Evolutionary conservation across 2,329 filamentous ascomycete species (phyloP), one percentile per base, ranked within the genome.

Genomic region (Lojkania enalia): DNA sequence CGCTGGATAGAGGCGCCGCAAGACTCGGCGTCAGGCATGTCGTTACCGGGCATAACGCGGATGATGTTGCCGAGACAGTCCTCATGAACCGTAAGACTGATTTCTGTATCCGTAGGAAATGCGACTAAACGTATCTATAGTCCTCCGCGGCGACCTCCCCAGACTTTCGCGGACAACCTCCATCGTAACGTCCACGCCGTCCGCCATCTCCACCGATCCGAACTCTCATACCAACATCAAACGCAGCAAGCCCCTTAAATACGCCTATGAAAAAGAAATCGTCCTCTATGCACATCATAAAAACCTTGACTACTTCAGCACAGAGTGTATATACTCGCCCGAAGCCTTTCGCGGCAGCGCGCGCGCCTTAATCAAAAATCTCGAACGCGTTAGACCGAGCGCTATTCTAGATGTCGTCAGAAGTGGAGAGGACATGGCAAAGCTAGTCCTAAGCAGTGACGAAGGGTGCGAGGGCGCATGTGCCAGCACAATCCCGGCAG

Each of bases 251-350:
- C 94, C 94, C 12, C 78, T 99, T 35, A 97, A 99, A 70, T 99
- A 97, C 68, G 91, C 92, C 1, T 99, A 97, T 66, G 94, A 99
- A 68, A 99, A 99, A 74, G 94, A 99, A 67, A 99, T 99, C 56
- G 94, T 99, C 14, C 78, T 99, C 4, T 99, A 99, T 66, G 94
- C 94, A 4, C 89, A 97, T 66, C 90, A 99, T 75, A 95, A 94
- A 72, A 91, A 91, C 69, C 78, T 99, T 52, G 91, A 97, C 67
- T 99, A 99, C 72, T 99, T 99, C 72, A 96, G 86, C 62, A 99
- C 94, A 0, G 94, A 99, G 72, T 99, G 94, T 76, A 90, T 99
- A 49, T 99, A 99, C 75, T 96, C 90, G 42, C 94, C 94, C 0
- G 94, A 99, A 71, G 94, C 94, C 2, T 99, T 99, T 66, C 81